These are phyloP conservation scores for Buddleja alternifolia DNA, from an alignment of 257 asterid species.

Conservation along the genomic window DNA sequence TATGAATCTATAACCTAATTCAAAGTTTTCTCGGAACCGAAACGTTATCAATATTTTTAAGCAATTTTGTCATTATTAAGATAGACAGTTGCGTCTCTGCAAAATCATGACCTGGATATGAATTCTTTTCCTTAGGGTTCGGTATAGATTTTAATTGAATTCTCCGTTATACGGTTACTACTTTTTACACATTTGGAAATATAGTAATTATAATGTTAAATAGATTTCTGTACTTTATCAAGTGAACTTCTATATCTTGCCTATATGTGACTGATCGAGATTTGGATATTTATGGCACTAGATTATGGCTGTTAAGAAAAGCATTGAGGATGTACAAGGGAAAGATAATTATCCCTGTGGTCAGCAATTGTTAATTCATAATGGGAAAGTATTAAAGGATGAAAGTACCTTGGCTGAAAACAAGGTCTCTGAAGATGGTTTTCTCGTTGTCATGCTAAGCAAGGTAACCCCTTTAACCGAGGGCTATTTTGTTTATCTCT, in stretches of 20 bases:
- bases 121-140: not conserved
- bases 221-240: not conserved
- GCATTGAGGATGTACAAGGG: conserved; percentile 89
- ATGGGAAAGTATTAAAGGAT: conserved; percentile 88
- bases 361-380: conserved; percentile 85
- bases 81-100: not conserved
- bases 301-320: conserved; percentile 90
- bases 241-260: not conserved
- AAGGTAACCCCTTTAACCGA: conserved; percentile 51
- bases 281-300: conserved; percentile 35
- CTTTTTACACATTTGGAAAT: not conserved
- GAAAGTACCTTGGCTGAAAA: conserved; percentile 79
- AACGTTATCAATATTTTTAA: not conserved
- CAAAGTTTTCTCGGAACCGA: not conserved
- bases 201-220: conserved; percentile 1
- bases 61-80: too few relatives aligned
- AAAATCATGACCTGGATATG: not conserved
- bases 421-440: conserved; percentile 87
- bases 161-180: conserved; percentile 1
- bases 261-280: conserved; percentile 13
- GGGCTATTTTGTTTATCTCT: not conserved
- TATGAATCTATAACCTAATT: not conserved
- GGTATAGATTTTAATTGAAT: not conserved
- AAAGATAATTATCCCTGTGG: conserved; percentile 91
- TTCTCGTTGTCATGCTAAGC: conserved; percentile 96